phyloP scores from a whole-genome alignment of 2,329 filamentous ascomycete species.

The Xylaria sp. region DNA sequence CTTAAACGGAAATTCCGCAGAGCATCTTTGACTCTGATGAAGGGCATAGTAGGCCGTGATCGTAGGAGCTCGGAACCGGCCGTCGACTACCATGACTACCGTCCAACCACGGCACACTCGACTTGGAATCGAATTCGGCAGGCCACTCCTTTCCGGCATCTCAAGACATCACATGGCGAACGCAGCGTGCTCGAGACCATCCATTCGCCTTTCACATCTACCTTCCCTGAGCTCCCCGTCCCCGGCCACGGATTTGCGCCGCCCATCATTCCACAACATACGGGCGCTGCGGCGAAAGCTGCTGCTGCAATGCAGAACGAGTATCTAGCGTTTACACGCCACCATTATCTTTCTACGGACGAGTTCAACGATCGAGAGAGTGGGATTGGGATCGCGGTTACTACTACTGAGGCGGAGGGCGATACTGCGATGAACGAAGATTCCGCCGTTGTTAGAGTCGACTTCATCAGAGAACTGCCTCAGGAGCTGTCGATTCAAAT shows the following conservation, averaged over 20 bases:
- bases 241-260: conserved; percentile 65
- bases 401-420: conserved; percentile 54
- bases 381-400: conserved; percentile 70
- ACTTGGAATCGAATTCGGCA: conserved; percentile 65
- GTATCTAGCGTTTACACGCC: conserved; percentile 51
- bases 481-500: conserved; percentile 69
- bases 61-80: conserved; percentile 51
- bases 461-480: conserved; percentile 68
- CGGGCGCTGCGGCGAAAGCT: conserved; percentile 70
- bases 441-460: conserved; percentile 57
- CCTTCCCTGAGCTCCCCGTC: conserved; percentile 53
- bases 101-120: conserved; percentile 61
- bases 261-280: conserved; percentile 69
- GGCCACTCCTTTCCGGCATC: conserved; percentile 62
- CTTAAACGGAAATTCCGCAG: conserved; percentile 65
- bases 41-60: conserved; percentile 61
- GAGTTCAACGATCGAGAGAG: conserved; percentile 71
- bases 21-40: conserved; percentile 64
- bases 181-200: conserved; percentile 53
- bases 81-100: conserved; percentile 41
- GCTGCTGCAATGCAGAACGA: conserved; percentile 71
- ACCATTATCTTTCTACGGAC: conserved; percentile 58
- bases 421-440: conserved; percentile 52
- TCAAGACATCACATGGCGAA: conserved; percentile 58
- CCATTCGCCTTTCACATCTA: conserved; percentile 52